A percentile compares a stretch with the other conserved stretches of the same genome.
Evolutionary conservation across 2,329 filamentous ascomycete genomes (phyloP).

Genomic region (Graphiopsis chlorocephala): DNA sequence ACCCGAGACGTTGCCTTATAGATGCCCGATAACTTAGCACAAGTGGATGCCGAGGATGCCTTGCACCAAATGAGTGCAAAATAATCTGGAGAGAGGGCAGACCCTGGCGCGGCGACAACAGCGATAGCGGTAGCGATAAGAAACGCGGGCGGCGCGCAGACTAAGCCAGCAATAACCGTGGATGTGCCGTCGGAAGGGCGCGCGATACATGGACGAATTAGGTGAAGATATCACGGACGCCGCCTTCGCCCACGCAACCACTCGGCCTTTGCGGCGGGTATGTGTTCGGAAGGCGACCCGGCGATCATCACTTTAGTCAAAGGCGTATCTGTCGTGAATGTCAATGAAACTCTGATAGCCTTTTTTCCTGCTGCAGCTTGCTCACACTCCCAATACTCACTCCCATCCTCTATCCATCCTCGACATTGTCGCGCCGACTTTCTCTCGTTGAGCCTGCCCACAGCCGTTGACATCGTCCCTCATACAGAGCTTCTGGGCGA

Average conservation of each 20-base stretch:
- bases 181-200: conserved; percentile 1
- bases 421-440: background rate
- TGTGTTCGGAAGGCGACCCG: background rate
- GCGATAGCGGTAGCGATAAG: background rate
- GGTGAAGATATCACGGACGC: conserved; percentile 8
- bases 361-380: background rate
- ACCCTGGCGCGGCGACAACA: background rate
- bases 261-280: background rate
- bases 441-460: background rate
- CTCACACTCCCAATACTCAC: background rate
- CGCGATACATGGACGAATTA: background rate
- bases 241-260: no score
- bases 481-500: background rate
- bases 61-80: background rate
- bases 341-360: background rate
- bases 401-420: background rate
- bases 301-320: conserved; percentile 12
- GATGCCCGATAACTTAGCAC: background rate
- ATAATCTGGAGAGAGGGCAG: conserved; percentile 4
- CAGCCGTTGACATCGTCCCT: background rate
- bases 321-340: conserved; percentile 3
- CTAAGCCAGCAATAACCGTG: conserved; percentile 5
- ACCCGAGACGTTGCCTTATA: background rate
- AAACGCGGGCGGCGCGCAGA: background rate
- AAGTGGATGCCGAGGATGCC: no score